phyloP scores from a whole-genome alignment of 768 basidiomycete species.

The Chalciporus piperatus region DNA sequence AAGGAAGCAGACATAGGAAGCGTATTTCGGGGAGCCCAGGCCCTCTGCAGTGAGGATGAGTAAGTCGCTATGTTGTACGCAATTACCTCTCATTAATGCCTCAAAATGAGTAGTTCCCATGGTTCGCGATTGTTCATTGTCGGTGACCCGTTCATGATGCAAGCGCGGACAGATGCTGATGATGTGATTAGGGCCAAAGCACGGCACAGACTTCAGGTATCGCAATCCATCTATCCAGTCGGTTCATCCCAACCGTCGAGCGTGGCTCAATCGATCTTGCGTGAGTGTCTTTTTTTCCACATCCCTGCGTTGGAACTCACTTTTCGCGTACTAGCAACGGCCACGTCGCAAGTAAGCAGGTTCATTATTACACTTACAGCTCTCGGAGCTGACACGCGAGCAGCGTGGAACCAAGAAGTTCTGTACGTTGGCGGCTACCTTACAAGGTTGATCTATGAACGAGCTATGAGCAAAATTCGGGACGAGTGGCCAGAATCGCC shows the following conservation, averaged over 20 bases:
- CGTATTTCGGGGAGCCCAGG: slow-evolving; percentile 60
- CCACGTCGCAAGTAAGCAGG: slow-evolving; percentile 65
- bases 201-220: slow-evolving; percentile 89
- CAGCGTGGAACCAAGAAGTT: slow-evolving; percentile 90
- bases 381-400: not conserved
- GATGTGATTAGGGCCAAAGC: slow-evolving; percentile 65
- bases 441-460: slow-evolving; percentile 78
- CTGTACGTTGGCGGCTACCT: slow-evolving; percentile 80
- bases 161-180: not conserved
- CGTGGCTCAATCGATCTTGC: slow-evolving; percentile 88
- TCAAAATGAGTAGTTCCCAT: slow-evolving; percentile 37
- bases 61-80: slow-evolving; percentile 25
- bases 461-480: slow-evolving; percentile 62
- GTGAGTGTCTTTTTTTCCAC: slow-evolving; percentile 39
- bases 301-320: not conserved
- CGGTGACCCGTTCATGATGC: slow-evolving; percentile 18
- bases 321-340: slow-evolving; percentile 57
- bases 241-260: slow-evolving; percentile 95
- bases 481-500: slow-evolving; percentile 23
- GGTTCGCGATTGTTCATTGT: slow-evolving; percentile 79
- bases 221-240: slow-evolving; percentile 59
- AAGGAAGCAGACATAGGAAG: slow-evolving; percentile 60
- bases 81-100: slow-evolving; percentile 1
- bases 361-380: not conserved
- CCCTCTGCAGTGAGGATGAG: slow-evolving; percentile 78